phyloP scores from a whole-genome alignment of 805 yeast genomes.

The Saturnispora dispora region DNA sequence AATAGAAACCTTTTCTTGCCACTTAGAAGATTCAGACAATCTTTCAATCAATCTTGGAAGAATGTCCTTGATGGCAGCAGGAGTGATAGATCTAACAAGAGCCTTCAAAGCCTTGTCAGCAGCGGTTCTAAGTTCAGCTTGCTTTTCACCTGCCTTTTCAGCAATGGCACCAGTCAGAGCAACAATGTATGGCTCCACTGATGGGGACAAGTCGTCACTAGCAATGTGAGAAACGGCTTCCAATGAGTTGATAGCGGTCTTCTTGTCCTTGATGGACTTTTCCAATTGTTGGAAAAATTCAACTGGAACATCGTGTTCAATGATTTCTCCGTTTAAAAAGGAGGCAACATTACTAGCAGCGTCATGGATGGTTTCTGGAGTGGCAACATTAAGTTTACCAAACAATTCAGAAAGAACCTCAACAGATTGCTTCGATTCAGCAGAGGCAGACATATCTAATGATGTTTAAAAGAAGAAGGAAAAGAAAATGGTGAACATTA shows the following conservation, averaged over 20 bases:
- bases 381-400: slow-evolving; percentile 83
- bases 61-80: slow-evolving; percentile 83
- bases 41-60: slow-evolving; percentile 70
- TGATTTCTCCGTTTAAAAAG: slow-evolving; percentile 92
- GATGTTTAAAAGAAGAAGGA: slow-evolving; percentile 1
- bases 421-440: slow-evolving; percentile 53
- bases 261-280: slow-evolving; percentile 73
- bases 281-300: slow-evolving; percentile 73
- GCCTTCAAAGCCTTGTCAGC: slow-evolving; percentile 74
- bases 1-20: slow-evolving; percentile 96
- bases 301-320: slow-evolving; percentile 96
- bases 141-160: slow-evolving; percentile 85
- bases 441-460: slow-evolving; percentile 27
- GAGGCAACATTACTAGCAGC: slow-evolving; percentile 87
- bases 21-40: slow-evolving; percentile 71
- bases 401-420: slow-evolving; percentile 91
- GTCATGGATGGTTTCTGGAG: slow-evolving; percentile 70
- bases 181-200: slow-evolving; percentile 94
- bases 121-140: slow-evolving; percentile 57
- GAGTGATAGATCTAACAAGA: slow-evolving; percentile 76
- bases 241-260: slow-evolving; percentile 73
- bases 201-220: slow-evolving; percentile 70
- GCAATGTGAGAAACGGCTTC: slow-evolving; percentile 83
- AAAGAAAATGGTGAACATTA: neutral
- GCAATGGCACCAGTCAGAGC: slow-evolving; percentile 62